Base-by-base conservation (phyloP, 345 rosid genomes). In the Turnera subulata region DNA sequence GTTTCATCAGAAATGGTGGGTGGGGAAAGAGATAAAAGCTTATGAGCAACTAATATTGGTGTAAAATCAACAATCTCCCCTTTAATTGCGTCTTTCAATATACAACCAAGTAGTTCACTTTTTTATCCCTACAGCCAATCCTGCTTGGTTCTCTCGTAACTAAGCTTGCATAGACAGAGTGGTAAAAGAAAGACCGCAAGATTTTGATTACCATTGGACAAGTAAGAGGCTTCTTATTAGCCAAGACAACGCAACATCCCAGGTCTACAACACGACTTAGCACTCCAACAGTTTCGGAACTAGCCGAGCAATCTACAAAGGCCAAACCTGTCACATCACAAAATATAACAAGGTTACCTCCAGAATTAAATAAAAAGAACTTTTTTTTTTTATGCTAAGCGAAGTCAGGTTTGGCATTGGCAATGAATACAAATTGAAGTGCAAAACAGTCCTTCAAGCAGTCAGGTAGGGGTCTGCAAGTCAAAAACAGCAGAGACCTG, bases 181-280 rank as follows among this genome's bases (percentile, higher is more conserved):
- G 50, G 50, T 14, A 32, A n/a, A n/a, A n/a, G n/a, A n/a, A 65
- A 11, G 46, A 38, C 19, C 10, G 11, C n/a, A 2, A 32, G 35
- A 40, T 50, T 23, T 26, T 43, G 20, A 54, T 72, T 84, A 91
- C 98, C 84, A 84, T 59, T 33, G 86, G 63, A 44, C 91, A 76
- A 16, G 98, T 86, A 59, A 86, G 85, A 69, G 98, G 96, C 74
- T 89, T 92, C 78, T 92, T 92, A 66, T 92, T 89, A 45, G 98
- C 98, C 56, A 92, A 60, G 76, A 92, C 86, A 32, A 76, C n/a
- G 50, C 86, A 89, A 66, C 96, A 84, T 60, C 96, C 83, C 54
- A 74, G 56, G 47, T 82, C 89, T 45, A 80, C 80, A 54, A 68
- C 86, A 69, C 64, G 71, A 23, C 60, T 73, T 63, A 89, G 72